Evolutionary conservation across 495 filamentous ascomycete genomes (phyloP), one percentile per base, ranked within the genome.

Genomic region (Trypethelium eluteriae): DNA sequence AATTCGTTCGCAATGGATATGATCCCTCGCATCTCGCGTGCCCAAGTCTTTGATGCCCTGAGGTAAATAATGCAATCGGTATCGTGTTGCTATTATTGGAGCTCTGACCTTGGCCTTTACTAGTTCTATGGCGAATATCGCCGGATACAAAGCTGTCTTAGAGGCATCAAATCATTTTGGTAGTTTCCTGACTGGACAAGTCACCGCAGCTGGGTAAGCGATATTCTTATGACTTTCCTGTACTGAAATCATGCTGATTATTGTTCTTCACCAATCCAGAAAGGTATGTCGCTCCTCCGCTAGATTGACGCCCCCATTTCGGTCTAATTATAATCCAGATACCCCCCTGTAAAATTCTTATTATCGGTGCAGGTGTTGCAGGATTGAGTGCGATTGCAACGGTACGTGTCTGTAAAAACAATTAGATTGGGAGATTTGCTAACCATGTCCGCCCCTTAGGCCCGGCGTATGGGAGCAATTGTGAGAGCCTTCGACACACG

Each of bases 71-170:
- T 16, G 38, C 38, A 10, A 68, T 25, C 25, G 25, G 25, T 57
- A 7, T 57, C 9, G 39, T 6, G 12, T 14, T 12, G n/a, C 32
- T 18, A 25, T 39, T 38, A 62, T 53, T 59, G 41, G 67, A 32
- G 35, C 16, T 61, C 39, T 65, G 53, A 63, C 16, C 32, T 59
- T 66, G 63, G 61, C 44, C 46, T 68, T 41, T 11, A 38, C 49
- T 56, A 78, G 87, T 73, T 91, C 88, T 10, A 92, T 92, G 90
- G 89, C 90, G 65, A 93, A 93, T 68, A 93, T 92, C 75, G 89
- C 90, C 25, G 90, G 90, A 3, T 93, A 93, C 76, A 93, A 91
- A 74, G 90, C 89, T 18, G 88, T 93, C 1, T 76, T 93, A 62
- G 89, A 92, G 72, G 90, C 90, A 2, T 90, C 89, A 1, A 92